Conservation (phyloP, 192 early-diverging fungal species). For the Glomus cerebriforme region DNA sequence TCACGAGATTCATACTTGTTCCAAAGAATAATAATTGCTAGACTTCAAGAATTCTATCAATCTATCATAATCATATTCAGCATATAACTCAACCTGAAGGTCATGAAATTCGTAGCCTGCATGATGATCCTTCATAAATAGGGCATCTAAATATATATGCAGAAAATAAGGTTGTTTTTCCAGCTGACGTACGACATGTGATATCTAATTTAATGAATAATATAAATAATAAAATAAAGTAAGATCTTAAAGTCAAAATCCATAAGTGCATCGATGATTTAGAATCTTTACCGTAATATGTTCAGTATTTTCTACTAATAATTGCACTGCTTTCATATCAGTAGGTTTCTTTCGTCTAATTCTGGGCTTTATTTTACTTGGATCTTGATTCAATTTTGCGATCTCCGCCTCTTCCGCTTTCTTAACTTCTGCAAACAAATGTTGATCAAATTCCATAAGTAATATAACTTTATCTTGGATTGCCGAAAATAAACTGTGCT, state of each 20-base stretch:
- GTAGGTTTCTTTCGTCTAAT: constrained; percentile 35
- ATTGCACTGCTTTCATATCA: constrained; percentile 66
- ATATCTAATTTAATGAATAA: constrained; percentile 40
- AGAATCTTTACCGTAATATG: constrained; percentile 66
- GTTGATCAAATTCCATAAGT: constrained; percentile 83
- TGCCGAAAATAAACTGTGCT: constrained; percentile 80
- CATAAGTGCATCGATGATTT: neutral
- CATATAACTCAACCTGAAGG: constrained; percentile 87
- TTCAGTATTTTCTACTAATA: constrained; percentile 85
- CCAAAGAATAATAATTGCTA: constrained; percentile 76
- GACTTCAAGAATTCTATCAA: constrained; percentile 84
- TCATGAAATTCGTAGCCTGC: constrained; percentile 74
- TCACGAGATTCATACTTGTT: constrained; percentile 55
- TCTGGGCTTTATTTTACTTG: too few relatives aligned
- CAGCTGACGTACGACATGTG: constrained; percentile 74
- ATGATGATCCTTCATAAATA: constrained; percentile 73
- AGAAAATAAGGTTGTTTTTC: constrained; percentile 57
- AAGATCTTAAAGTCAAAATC: neutral
- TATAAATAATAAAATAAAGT: neutral
- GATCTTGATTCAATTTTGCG: constrained; percentile 14
- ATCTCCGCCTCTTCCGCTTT: constrained; percentile 36
- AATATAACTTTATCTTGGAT: constrained; percentile 79
- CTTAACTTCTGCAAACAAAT: constrained; percentile 49
- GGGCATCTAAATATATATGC: constrained; percentile 90
- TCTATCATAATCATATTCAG: constrained; percentile 76